Evolutionary conservation across 352 stramenopile species (phyloP).

Genomic region (Pythium oligandrum): DNA sequence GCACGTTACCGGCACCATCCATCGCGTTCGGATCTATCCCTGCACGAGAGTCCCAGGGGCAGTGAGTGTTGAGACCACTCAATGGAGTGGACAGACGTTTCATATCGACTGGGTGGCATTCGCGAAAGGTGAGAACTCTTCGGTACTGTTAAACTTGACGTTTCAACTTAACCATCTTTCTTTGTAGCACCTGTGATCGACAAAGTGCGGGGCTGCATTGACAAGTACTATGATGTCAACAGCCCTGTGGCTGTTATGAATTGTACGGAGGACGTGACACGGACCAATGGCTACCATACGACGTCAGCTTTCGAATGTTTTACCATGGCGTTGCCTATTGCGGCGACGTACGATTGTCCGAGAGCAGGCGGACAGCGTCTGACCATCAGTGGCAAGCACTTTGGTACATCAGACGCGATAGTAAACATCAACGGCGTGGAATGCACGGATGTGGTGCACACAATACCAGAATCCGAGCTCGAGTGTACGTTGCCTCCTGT

Average conservation of each 20-base stretch:
- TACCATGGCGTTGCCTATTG: constrained; percentile 41
- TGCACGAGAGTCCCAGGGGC: constrained; percentile 26
- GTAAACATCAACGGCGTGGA: constrained; percentile 65
- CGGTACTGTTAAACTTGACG: background rate
- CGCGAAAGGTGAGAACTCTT: constrained; percentile 32
- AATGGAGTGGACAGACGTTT: constrained; percentile 53
- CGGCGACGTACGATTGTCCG: constrained; percentile 73
- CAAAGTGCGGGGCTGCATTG: constrained; percentile 76
- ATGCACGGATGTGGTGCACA: constrained; percentile 62
- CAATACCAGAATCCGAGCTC: constrained; percentile 52
- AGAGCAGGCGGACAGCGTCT: constrained; percentile 50
- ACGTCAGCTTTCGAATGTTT: constrained; percentile 33
- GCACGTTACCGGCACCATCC: constrained; percentile 49
- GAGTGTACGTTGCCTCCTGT: constrained; percentile 71
- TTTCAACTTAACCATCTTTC: background rate
- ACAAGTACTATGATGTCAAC: constrained; percentile 48
- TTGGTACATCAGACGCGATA: constrained; percentile 57
- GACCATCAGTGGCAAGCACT: constrained; percentile 65
- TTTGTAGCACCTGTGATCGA: constrained; percentile 51
- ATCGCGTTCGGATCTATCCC: constrained; percentile 57
- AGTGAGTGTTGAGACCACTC: background rate
- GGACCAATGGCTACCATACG: constrained; percentile 46
- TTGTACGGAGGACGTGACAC: constrained; percentile 32
- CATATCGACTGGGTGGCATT: constrained; percentile 70
- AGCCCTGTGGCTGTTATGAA: constrained; percentile 26